phyloP scores from a whole-genome alignment of 106 monocot genomes.

The Triglochin maritima region DNA sequence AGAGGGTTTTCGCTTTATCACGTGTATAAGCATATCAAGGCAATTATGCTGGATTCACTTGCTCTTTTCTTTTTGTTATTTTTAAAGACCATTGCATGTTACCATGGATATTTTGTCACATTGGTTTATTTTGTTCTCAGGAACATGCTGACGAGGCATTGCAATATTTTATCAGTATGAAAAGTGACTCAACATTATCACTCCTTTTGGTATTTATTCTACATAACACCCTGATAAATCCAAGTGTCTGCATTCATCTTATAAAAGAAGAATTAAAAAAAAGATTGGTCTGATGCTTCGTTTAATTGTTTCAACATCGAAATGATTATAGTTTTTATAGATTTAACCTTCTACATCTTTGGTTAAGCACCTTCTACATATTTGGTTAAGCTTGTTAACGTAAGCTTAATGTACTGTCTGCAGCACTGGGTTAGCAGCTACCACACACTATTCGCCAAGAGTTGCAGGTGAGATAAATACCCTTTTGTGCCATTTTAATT shows the following conservation, averaged over 20 bases:
- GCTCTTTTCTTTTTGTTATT: neutral
- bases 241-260: neutral
- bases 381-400: too few species aligned
- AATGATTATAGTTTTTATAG: neutral
- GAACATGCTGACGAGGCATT: conserved; percentile 80
- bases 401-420: conserved; percentile 6
- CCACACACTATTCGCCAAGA: conserved; percentile 57
- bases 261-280: neutral
- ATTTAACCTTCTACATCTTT: neutral
- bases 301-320: too few species aligned
- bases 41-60: conserved; percentile 14
- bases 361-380: too few species aligned
- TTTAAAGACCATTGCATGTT: neutral
- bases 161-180: conserved; percentile 58
- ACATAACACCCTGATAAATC: neutral
- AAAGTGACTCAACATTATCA: conserved; percentile 36
- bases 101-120: neutral
- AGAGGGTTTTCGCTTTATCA: conserved; percentile 67
- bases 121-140: conserved; percentile 27
- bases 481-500: conserved; percentile 3
- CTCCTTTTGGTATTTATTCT: conserved; percentile 53
- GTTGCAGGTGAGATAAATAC: conserved; percentile 45
- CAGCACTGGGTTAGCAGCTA: conserved; percentile 84
- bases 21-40: conserved; percentile 65
- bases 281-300: too few species aligned